A percentile compares a stretch with the other conserved stretches of the same genome.
phyloP scores from a whole-genome alignment of 1,284 basidiomycete species.

The Ganoderma meredithae region DNA sequence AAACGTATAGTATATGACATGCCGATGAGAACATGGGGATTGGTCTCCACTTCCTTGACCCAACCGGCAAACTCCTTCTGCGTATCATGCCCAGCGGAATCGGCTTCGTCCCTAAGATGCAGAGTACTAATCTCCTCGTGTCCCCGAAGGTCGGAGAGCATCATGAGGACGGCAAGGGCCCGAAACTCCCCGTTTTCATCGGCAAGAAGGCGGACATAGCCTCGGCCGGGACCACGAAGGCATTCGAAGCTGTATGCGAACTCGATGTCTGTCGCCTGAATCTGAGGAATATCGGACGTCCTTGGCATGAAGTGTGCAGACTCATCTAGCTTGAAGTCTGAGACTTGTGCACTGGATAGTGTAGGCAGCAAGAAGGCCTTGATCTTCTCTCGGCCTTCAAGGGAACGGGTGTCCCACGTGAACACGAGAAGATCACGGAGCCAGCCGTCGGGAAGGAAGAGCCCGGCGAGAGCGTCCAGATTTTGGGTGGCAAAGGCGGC shows the following conservation, averaged over 20 bases:
- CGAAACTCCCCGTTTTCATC: slow-evolving; percentile 24
- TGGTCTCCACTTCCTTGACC: slow-evolving; percentile 31
- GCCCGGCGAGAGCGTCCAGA: slow-evolving; percentile 41
- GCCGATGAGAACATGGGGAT: slow-evolving; percentile 43
- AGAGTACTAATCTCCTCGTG: slow-evolving; percentile 38
- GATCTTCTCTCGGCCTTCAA: slow-evolving; percentile 52
- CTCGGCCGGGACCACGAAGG: slow-evolving; percentile 44
- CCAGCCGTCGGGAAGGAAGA: slow-evolving; percentile 54
- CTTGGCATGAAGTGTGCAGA: slow-evolving; percentile 38
- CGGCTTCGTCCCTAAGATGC: slow-evolving; percentile 22
- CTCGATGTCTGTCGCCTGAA: slow-evolving; percentile 31
- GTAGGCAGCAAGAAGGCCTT: slow-evolving; percentile 48
- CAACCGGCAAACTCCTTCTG: slow-evolving; percentile 32
- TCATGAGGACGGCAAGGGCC: slow-evolving; percentile 39
- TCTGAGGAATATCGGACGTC: slow-evolving; percentile 31
- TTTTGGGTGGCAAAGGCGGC: slow-evolving; percentile 45
- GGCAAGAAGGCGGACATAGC: slow-evolving; percentile 45
- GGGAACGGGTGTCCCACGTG: slow-evolving; percentile 70
- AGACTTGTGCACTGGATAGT: slow-evolving; percentile 36
- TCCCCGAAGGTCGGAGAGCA: slow-evolving; percentile 41
- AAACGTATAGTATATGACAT: not conserved
- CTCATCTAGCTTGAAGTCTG: slow-evolving; percentile 42
- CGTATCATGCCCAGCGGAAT: slow-evolving; percentile 15
- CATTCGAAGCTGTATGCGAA: slow-evolving; percentile 52
- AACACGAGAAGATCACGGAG: slow-evolving; percentile 66